These are phyloP conservation scores for Xylaria sp. DNA, from an alignment of 2,329 filamentous ascomycete genomes.

Conservation along the genomic window DNA sequence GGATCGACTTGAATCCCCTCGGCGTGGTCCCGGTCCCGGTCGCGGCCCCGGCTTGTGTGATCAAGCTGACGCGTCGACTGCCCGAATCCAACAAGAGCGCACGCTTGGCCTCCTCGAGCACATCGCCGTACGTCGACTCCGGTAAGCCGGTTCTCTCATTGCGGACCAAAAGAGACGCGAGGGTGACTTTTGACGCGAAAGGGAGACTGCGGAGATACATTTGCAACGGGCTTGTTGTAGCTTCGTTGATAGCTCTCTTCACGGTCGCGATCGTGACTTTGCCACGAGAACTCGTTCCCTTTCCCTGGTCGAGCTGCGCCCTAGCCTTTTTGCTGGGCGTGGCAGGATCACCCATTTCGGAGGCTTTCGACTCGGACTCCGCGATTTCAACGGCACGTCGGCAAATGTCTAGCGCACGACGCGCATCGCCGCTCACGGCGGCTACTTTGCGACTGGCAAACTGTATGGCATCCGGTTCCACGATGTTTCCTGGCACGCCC, in stretches of 20 bases:
- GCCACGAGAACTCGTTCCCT: conserved; percentile 39
- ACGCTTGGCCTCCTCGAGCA: conserved; percentile 76
- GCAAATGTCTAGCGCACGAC: conserved; percentile 91
- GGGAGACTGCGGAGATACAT: conserved; percentile 81
- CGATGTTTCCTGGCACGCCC: conserved; percentile 81
- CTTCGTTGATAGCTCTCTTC: conserved; percentile 91
- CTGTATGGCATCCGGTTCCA: conserved; percentile 88
- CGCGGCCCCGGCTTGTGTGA: conserved; percentile 35
- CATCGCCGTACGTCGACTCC: conserved; percentile 83
- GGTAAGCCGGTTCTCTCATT: conserved; percentile 77
- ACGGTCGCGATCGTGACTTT: conserved; percentile 89
- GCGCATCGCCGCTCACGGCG: conserved; percentile 88
- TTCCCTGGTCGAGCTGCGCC: conserved; percentile 31
- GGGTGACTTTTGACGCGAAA: conserved; percentile 75
- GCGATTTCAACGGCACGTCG: conserved; percentile 91
- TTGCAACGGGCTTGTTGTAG: conserved; percentile 86
- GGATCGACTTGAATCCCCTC: conserved; percentile 18
- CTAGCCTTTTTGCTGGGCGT: conserved; percentile 57
- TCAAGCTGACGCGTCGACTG: conserved; percentile 55
- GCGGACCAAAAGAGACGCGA: conserved; percentile 74
- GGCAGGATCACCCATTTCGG: conserved; percentile 40
- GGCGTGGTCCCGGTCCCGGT: conserved; percentile 23
- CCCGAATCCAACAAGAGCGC: conserved; percentile 58
- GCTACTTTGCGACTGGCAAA: conserved; percentile 96
- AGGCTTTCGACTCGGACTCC: conserved; percentile 58